Base-by-base conservation (phyloP, 2,329 filamentous ascomycete species). In the Colletotrichum eleusines region DNA sequence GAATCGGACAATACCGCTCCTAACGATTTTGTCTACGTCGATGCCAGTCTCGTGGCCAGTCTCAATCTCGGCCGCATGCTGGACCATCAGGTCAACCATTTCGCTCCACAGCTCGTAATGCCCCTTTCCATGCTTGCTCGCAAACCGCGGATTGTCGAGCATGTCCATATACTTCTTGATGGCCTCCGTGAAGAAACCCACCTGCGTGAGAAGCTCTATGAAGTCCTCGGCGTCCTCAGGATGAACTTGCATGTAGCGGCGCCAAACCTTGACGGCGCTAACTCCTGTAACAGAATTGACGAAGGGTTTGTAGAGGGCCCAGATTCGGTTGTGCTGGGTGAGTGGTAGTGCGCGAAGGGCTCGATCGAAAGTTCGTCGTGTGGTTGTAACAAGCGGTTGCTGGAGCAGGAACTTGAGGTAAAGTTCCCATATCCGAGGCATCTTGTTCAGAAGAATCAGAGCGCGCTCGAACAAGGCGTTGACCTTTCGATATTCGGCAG, bases 401-500 rank as follows among this genome's bases (percentile, higher is more conserved):
- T 93, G 90, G 78, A 95, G 90, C 69, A 99, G 86, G 78, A 99
- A 98, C 59, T 88, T 88, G 73, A 99, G 90, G 80, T 98, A 99
- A 90, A 98, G 94, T 80, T 98, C 95, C 97, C 96, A 99, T 78
- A 99, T 96, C 75, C 90, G 89, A 31, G 97, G 96, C 96, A 99
- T 99, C 84, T 99, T 99, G 84, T 99, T 98, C 73, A 99, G 88
- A 50, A 99, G 87, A 69, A 98, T 93, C 62, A 99, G 84, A 4
- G 96, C 95, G 75, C 94, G 89, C 83, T 99, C 96, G 79, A 97
- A 99, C 50, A 98, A 89, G 64, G 93, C 88, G 80, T 99, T 99
- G 79, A 98, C 94, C 82, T 98, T 99, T 78, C 91, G 88, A 82
- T 92, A 98, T 78, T 99, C 95, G 70, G 88, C 84, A 63, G 90